These are phyloP conservation scores for Coccinonectria pachysandricola DNA, from an alignment of 2,329 filamentous ascomycete genomes.

Conservation along the genomic window DNA sequence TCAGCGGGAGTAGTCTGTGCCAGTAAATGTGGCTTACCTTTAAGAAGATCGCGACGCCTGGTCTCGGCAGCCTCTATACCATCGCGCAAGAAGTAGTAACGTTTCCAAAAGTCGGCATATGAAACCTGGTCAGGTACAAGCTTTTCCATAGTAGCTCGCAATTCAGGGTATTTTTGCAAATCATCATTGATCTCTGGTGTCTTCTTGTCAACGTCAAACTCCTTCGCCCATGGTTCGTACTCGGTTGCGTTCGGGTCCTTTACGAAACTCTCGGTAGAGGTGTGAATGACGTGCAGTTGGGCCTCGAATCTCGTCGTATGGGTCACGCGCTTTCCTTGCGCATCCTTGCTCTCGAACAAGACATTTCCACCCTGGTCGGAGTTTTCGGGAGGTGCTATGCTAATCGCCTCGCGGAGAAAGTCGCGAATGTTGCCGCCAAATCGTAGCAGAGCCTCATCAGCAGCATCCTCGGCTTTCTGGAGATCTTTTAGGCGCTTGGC, in stretches of 20 bases:
- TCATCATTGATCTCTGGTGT: slow-evolving; percentile 75
- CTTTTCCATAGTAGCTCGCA: slow-evolving; percentile 85
- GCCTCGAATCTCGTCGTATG: slow-evolving; percentile 92
- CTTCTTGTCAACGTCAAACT: slow-evolving; percentile 73
- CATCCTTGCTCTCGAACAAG: slow-evolving; percentile 89
- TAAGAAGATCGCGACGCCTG: slow-evolving; percentile 76
- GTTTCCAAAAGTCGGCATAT: slow-evolving; percentile 82
- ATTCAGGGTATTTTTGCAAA: slow-evolving; percentile 74
- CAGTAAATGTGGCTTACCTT: slow-evolving; percentile 61
- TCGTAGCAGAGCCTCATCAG: slow-evolving; percentile 85
- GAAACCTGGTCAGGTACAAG: slow-evolving; percentile 88
- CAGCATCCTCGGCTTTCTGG: slow-evolving; percentile 85
- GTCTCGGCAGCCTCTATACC: slow-evolving; percentile 90
- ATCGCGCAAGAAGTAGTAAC: slow-evolving; percentile 91
- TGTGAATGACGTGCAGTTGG: slow-evolving; percentile 91
- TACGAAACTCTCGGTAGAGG: slow-evolving; percentile 68
- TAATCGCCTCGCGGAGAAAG: slow-evolving; percentile 85
- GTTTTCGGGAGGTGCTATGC: slow-evolving; percentile 63
- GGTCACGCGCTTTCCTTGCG: slow-evolving; percentile 81
- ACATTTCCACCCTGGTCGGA: slow-evolving; percentile 49
- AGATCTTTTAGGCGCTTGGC: slow-evolving; percentile 79
- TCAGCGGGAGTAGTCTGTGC: no score
- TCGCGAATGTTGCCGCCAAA: slow-evolving; percentile 85
- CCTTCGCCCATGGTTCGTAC: slow-evolving; percentile 61
- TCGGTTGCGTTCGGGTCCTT: slow-evolving; percentile 69